Conservation (phyloP, 225 moss, liverwort and hornwort genomes). For the Antitrichia curtipendula region DNA sequence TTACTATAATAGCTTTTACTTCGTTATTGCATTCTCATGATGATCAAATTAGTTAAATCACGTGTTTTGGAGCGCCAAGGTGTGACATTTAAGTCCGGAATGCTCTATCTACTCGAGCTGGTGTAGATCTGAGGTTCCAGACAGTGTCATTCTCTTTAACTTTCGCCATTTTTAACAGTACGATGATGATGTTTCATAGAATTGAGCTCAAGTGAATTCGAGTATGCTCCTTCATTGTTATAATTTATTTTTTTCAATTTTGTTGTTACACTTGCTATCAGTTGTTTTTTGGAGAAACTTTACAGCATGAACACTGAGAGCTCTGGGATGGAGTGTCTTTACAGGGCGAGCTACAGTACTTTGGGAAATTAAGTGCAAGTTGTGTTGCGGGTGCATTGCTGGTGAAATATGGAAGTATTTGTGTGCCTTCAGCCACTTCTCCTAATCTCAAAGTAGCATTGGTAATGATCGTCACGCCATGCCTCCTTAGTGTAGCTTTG, state of each 20-base stretch:
- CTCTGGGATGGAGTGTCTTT: neutral
- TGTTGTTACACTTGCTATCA: neutral
- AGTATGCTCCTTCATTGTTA: neutral
- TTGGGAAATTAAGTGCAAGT: slow-evolving; percentile 44
- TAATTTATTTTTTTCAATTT: too few relatives aligned
- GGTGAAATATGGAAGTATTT: slow-evolving; percentile 65
- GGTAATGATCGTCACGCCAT: slow-evolving; percentile 19
- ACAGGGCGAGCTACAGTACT: slow-evolving; percentile 56
- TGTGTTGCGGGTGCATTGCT: slow-evolving; percentile 48
- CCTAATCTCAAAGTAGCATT: slow-evolving; percentile 53
- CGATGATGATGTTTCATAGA: neutral
- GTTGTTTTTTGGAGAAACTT: neutral
- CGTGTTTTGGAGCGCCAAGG: neutral
- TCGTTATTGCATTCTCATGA: neutral
- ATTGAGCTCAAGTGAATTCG: neutral
- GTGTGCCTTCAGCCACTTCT: slow-evolving; percentile 35
- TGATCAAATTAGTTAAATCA: neutral
- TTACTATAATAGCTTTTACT: neutral
- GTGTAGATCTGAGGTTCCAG: neutral
- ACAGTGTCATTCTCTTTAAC: neutral
- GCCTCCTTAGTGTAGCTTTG: slow-evolving; percentile 25
- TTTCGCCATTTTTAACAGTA: neutral
- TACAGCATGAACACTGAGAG: neutral
- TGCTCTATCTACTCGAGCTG: neutral
- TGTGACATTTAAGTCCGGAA: neutral